Conservation (phyloP, 805 yeast species). For the Sugiyamaella boreocaroliniensis region DNA sequence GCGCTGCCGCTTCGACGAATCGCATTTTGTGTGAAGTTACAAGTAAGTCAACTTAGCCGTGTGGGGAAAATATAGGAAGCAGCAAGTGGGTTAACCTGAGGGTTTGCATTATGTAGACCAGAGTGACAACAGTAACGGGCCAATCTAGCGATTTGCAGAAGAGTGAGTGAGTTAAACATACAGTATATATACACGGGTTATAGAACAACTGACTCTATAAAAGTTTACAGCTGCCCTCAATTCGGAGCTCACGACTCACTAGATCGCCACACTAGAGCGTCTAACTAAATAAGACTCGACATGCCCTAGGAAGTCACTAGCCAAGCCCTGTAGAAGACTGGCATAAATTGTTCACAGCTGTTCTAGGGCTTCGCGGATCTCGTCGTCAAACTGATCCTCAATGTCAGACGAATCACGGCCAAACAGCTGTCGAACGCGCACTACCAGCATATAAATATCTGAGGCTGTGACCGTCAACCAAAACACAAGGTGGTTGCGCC, state of each 20-base stretch:
- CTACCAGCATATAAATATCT: constrained; percentile 9
- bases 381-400: constrained; percentile 16
- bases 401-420: not conserved
- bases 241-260: no score
- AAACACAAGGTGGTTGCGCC: constrained; percentile 13
- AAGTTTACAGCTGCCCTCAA: no score
- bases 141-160: no score
- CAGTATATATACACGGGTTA: no score
- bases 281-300: no score
- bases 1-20: not conserved
- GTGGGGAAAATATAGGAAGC: not conserved
- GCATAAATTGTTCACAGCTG: not conserved
- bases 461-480: constrained; percentile 8
- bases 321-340: no score
- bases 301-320: no score
- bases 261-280: no score
- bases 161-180: no score
- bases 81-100: not conserved
- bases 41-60: not conserved
- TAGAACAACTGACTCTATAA: no score
- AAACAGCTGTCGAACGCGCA: constrained; percentile 5
- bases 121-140: no score
- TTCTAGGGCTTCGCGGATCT: constrained; percentile 8
- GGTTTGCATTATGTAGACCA: no score
- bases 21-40: not conserved